phyloP scores from a whole-genome alignment of 2,329 filamentous ascomycete genomes.

The Albophoma yamanashiensis region DNA sequence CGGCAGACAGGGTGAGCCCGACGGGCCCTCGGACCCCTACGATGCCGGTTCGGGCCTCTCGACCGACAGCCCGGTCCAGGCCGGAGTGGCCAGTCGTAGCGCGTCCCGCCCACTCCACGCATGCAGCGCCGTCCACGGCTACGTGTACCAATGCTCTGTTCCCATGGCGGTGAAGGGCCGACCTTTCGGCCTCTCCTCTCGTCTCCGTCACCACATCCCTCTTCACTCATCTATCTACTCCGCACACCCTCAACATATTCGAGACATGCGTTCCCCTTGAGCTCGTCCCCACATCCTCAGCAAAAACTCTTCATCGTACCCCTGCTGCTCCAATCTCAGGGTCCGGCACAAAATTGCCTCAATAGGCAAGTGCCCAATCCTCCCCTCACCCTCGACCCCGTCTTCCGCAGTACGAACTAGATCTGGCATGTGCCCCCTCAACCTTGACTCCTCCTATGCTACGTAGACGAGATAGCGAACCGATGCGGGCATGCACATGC shows the following conservation, averaged over 20 bases:
- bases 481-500: neutral
- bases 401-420: neutral
- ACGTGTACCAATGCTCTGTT: neutral
- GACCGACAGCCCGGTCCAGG: no score
- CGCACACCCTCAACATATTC: neutral
- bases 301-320: neutral
- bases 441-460: neutral
- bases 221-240: no score
- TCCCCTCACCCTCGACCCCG: neutral
- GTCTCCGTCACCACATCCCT: no score
- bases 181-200: no score
- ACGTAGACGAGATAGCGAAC: neutral
- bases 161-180: neutral
- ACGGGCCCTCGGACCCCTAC: no score
- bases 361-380: neutral
- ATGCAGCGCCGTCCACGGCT: no score
- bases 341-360: neutral
- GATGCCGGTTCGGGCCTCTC: no score
- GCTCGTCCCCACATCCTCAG: neutral
- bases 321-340: neutral
- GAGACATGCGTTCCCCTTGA: neutral
- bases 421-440: neutral
- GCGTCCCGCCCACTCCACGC: no score
- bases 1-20: no score
- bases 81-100: no score